A percentile compares a stretch with the other conserved stretches of the same genome.
Evolutionary conservation across 352 stramenopile genomes (phyloP).

Genomic region (Globisporangium ultimum): DNA sequence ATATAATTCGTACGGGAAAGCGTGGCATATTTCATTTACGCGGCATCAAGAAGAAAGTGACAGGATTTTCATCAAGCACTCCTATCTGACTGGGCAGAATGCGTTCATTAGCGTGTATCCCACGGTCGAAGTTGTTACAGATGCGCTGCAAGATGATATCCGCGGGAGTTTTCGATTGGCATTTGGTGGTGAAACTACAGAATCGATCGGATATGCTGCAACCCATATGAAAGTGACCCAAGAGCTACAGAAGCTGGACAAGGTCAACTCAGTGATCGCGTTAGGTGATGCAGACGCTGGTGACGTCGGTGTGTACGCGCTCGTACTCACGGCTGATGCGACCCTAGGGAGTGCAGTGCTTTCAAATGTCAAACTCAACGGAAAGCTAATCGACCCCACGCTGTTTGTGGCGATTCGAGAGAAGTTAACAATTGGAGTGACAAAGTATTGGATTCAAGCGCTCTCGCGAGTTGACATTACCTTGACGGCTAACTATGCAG

Average conservation of each 20-base stretch:
- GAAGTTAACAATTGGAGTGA: slow-evolving; percentile 30
- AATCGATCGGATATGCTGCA: slow-evolving; percentile 51
- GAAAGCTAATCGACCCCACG: slow-evolving; percentile 51
- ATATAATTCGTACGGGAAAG: slow-evolving; percentile 64
- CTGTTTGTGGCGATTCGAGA: slow-evolving; percentile 60
- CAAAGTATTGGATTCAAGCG: slow-evolving; percentile 38
- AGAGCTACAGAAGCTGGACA: slow-evolving; percentile 63
- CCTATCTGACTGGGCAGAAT: slow-evolving; percentile 67
- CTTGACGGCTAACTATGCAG: slow-evolving; percentile 22
- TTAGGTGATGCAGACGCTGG: slow-evolving; percentile 36
- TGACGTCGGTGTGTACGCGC: slow-evolving; percentile 57
- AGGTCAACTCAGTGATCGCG: slow-evolving; percentile 57
- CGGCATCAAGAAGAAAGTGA: slow-evolving; percentile 54
- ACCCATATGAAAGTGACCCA: slow-evolving; percentile 71
- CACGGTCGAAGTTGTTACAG: slow-evolving; percentile 56
- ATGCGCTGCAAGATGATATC: slow-evolving; percentile 56
- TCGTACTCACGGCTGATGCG: slow-evolving; percentile 45
- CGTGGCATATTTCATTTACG: slow-evolving; percentile 92
- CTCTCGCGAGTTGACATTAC: slow-evolving; percentile 44
- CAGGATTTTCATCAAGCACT: slow-evolving; percentile 72
- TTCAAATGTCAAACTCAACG: slow-evolving; percentile 38
- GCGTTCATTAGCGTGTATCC: slow-evolving; percentile 68
- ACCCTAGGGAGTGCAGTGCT: slow-evolving; percentile 27
- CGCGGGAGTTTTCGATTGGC: slow-evolving; percentile 54
- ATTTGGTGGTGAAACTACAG: slow-evolving; percentile 49